These are phyloP conservation scores for Claviceps sp. DNA, from an alignment of 2,329 filamentous ascomycete species.

Conservation along the genomic window DNA sequence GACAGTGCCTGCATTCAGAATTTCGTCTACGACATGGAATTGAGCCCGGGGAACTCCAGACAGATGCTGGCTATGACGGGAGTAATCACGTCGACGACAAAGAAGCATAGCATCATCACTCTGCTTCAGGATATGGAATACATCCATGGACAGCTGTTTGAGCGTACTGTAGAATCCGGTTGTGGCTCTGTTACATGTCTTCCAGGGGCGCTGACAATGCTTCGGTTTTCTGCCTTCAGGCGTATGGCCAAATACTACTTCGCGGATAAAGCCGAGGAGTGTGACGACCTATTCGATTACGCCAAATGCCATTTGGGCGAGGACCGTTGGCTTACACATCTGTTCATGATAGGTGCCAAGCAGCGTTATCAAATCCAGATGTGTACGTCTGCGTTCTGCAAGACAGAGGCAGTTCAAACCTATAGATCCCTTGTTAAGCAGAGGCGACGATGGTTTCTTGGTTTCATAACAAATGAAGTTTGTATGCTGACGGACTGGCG, in stretches of 20 bases:
- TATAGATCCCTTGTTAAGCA: conserved; percentile 82
- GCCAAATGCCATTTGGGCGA: conserved; percentile 92
- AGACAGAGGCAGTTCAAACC: conserved; percentile 90
- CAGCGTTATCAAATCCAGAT: conserved; percentile 92
- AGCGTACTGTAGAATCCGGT: conserved; percentile 86
- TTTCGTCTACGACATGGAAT: conserved; percentile 97
- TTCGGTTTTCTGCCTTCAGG: conserved; percentile 90
- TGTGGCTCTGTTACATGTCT: conserved; percentile 91
- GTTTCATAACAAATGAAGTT: conserved; percentile 94
- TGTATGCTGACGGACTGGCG: conserved; percentile 95
- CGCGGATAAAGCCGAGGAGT: conserved; percentile 89
- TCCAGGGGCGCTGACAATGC: conserved; percentile 85
- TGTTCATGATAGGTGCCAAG: conserved; percentile 97
- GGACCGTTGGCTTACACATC: conserved; percentile 90
- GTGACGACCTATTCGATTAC: conserved; percentile 91
- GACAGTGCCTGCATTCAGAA: conserved; percentile 89
- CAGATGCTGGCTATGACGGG: conserved; percentile 98
- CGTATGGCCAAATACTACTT: conserved; percentile 99
- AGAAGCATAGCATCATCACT: conserved; percentile 78
- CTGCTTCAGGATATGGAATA: conserved; percentile 97
- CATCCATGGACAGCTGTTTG: conserved; percentile 90
- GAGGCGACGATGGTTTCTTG: conserved; percentile 88
- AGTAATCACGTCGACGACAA: conserved; percentile 87
- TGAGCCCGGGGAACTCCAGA: conserved; percentile 80
- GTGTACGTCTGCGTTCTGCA: conserved; percentile 96